These are phyloP conservation scores for Actinidia arguta DNA, from an alignment of 179 eudicot species.

Conservation along the genomic window DNA sequence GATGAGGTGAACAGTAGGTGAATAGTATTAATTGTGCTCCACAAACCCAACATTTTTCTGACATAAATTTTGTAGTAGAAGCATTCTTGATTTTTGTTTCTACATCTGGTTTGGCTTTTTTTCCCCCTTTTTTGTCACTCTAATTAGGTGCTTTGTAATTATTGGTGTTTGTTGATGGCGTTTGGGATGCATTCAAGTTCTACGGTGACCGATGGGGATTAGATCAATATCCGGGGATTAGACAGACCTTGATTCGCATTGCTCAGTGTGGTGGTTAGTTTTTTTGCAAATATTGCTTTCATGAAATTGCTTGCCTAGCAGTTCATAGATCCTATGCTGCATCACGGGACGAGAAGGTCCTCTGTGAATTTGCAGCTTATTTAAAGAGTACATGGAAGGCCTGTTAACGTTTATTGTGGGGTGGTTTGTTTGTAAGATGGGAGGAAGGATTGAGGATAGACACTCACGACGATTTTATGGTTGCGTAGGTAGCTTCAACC, in stretches of 20 bases:
- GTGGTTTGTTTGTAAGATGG: no score
- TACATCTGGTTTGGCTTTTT: background rate
- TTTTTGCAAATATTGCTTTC: background rate
- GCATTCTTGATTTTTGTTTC: background rate
- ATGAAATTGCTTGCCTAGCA: background rate
- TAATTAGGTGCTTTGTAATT: background rate
- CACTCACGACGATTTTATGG: no score
- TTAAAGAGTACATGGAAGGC: background rate
- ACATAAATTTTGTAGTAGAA: no score
- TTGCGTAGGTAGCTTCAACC: no score
- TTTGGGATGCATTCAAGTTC: slow-evolving; percentile 77
- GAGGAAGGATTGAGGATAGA: no score
- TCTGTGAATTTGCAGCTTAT: background rate
- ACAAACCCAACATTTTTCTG: no score
- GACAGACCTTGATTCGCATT: slow-evolving; percentile 53
- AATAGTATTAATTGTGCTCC: no score
- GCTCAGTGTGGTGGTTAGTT: slow-evolving; percentile 77
- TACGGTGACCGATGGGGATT: slow-evolving; percentile 70
- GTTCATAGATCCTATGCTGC: background rate
- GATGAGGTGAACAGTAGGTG: no score
- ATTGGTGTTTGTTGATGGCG: slow-evolving; percentile 3
- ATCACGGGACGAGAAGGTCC: background rate
- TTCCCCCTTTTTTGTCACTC: background rate
- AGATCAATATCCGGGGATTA: slow-evolving; percentile 53
- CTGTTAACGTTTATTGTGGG: background rate